Evolutionary conservation across 352 stramenopile genomes (phyloP).

Genomic region (Phytopythium helicoides): DNA sequence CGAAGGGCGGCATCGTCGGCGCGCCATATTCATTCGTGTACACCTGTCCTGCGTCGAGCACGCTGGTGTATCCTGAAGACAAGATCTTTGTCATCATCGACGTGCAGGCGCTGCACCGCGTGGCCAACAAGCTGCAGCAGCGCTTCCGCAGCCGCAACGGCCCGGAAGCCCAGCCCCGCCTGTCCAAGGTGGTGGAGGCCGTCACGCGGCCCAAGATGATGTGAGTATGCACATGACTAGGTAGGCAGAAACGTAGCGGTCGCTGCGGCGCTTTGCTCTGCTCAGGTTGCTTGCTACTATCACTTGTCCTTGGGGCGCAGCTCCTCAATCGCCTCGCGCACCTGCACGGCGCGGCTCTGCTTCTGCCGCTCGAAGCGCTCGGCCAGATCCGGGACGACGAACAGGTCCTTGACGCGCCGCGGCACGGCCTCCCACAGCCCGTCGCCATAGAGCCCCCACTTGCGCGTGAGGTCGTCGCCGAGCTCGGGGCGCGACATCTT

Average conservation of each 20-base stretch:
- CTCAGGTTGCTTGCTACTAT: too few relatives aligned
- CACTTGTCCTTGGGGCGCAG: conserved; percentile 70
- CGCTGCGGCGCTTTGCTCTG: too few relatives aligned
- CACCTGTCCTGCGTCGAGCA: conserved; percentile 62
- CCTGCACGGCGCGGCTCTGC: conserved; percentile 65
- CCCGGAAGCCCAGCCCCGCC: conserved; percentile 1
- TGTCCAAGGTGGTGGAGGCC: conserved; percentile 8
- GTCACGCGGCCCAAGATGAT: conserved; percentile 4
- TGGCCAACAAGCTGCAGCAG: conserved; percentile 77
- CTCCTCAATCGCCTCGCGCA: conserved; percentile 71
- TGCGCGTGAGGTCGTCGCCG: conserved; percentile 63
- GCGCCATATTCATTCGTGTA: conserved; percentile 81
- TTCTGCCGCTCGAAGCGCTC: conserved; percentile 74
- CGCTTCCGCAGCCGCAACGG: conserved; percentile 45
- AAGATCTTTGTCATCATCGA: conserved; percentile 86
- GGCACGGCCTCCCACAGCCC: conserved; percentile 75
- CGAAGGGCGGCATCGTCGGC: conserved; percentile 35
- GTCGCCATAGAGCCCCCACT: conserved; percentile 85
- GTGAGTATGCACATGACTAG: background rate
- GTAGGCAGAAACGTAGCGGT: too few relatives aligned
- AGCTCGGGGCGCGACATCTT: conserved; percentile 78
- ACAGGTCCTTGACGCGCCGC: conserved; percentile 56
- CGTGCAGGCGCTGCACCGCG: conserved; percentile 59
- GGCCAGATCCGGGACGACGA: conserved; percentile 59
- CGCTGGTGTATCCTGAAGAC: conserved; percentile 62